These are phyloP conservation scores for Capsella bursapastoris DNA, from an alignment of 345 rosid genomes.

Conservation along the genomic window DNA sequence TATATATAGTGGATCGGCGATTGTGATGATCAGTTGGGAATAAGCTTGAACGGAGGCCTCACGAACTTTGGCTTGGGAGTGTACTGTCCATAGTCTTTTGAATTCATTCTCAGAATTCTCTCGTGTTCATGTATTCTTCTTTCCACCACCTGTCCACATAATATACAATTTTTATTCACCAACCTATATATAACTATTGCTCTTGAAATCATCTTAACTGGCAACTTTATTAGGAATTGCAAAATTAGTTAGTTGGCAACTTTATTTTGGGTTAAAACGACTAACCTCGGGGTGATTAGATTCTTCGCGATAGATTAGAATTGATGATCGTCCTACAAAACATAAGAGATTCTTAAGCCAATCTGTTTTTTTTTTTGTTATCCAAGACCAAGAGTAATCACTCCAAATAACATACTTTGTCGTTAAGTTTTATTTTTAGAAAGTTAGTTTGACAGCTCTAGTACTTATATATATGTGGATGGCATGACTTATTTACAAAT, in stretches of 20 bases:
- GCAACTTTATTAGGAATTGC: no score
- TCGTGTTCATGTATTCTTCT: slow-evolving; percentile 60
- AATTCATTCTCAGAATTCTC: slow-evolving; percentile 63
- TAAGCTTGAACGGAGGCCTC: slow-evolving; percentile 95
- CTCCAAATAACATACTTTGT: slow-evolving; percentile 15
- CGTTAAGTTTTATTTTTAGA: neutral
- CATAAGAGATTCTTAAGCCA: neutral
- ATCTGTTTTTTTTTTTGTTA: slow-evolving; percentile 11
- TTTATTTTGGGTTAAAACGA: slow-evolving; percentile 2
- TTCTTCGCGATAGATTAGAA: slow-evolving; percentile 34
- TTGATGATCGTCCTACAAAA: slow-evolving; percentile 56
- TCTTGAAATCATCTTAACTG: no score
- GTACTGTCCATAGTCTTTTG: slow-evolving; percentile 76
- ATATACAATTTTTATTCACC: no score
- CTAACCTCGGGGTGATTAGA: slow-evolving; percentile 49
- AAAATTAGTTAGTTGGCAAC: neutral
- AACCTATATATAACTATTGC: no score
- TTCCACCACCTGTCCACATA: slow-evolving; percentile 36
- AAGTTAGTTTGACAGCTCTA: neutral
- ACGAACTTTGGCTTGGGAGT: slow-evolving; percentile 73
- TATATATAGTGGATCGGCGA: slow-evolving; percentile 15
- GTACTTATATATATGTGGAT: slow-evolving; percentile 1
- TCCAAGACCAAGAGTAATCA: slow-evolving; percentile 3
- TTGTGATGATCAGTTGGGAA: slow-evolving; percentile 65
- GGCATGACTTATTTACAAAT: neutral